These are phyloP conservation scores for Cryoendolithus antarcticus DNA, from an alignment of 2,329 filamentous ascomycete genomes.

Conservation along the genomic window DNA sequence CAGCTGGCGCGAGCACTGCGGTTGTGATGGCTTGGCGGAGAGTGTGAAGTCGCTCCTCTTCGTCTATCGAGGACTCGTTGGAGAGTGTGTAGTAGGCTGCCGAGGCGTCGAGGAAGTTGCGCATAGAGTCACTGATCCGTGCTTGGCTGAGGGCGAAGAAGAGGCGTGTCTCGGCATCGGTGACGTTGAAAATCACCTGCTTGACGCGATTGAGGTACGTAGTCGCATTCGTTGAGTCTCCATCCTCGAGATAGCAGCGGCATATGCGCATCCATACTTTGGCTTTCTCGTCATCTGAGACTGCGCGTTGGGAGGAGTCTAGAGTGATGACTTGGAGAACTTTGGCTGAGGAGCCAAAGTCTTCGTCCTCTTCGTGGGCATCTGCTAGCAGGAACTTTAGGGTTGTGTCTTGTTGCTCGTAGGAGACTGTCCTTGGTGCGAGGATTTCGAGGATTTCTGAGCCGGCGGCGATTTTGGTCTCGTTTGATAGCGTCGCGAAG, in stretches of 20 bases:
- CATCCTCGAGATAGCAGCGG: conserved; percentile 84
- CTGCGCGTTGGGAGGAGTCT: conserved; percentile 74
- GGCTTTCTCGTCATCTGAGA: conserved; percentile 71
- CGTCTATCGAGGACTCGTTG: conserved; percentile 64
- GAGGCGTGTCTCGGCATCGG: conserved; percentile 60
- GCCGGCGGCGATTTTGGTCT: conserved; percentile 62
- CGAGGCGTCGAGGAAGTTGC: conserved; percentile 78
- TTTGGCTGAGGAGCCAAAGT: conserved; percentile 67
- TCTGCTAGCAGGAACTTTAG: conserved; percentile 72
- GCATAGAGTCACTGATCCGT: conserved; percentile 80
- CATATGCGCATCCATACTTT: conserved; percentile 87
- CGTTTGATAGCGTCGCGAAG: conserved; percentile 50
- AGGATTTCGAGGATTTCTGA: conserved; percentile 58
- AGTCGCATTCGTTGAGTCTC: conserved; percentile 76
- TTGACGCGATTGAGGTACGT: conserved; percentile 90
- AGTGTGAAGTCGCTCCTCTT: conserved; percentile 74
- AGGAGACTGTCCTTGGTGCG: conserved; percentile 54
- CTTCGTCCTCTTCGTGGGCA: conserved; percentile 70
- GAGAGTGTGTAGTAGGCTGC: conserved; percentile 82
- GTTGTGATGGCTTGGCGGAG: conserved; percentile 82
- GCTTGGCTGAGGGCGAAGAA: conserved; percentile 88
- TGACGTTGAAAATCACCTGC: conserved; percentile 71
- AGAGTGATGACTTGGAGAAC: conserved; percentile 73
- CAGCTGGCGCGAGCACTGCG: conserved; percentile 82
- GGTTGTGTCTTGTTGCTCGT: conserved; percentile 71